Percentiles rank a stretch among this genome's conserved stretches.
These are phyloP conservation scores for Penicillium sp. DNA, from an alignment of 2,329 filamentous ascomycete genomes.

Conservation along the genomic window DNA sequence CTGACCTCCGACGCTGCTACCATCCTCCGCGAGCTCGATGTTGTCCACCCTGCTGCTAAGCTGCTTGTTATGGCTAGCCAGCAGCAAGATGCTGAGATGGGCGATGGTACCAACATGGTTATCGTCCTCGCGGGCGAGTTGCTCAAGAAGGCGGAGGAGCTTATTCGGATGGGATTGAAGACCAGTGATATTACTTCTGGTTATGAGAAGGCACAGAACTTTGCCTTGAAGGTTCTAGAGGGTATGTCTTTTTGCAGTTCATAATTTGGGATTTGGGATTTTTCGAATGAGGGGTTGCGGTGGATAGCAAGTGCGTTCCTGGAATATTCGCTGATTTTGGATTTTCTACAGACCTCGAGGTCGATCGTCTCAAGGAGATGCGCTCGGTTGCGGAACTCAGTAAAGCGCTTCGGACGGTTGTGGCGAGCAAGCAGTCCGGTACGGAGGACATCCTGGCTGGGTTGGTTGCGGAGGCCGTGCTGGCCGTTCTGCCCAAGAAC, in stretches of 20 bases:
- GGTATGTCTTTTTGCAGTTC: constrained; percentile 43
- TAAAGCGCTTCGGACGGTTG: constrained; percentile 93
- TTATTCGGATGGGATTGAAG: constrained; percentile 95
- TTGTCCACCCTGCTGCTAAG: constrained; percentile 97
- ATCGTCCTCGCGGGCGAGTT: constrained; percentile 94
- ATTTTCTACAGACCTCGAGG: constrained; percentile 63
- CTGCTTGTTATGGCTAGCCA: constrained; percentile 97
- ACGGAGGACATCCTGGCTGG: constrained; percentile 84
- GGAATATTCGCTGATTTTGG: neutral
- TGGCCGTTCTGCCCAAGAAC: constrained; percentile 93
- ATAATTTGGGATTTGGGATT: neutral
- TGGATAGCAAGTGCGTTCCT: neutral
- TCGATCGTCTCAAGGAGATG: constrained; percentile 87
- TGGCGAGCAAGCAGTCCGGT: constrained; percentile 95
- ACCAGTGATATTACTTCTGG: constrained; percentile 95
- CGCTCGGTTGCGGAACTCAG: constrained; percentile 76
- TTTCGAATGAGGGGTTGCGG: neutral
- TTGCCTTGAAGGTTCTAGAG: constrained; percentile 80
- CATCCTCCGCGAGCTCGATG: constrained; percentile 94
- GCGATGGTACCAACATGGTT: constrained; percentile 95
- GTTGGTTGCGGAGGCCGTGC: constrained; percentile 78
- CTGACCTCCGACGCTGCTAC: constrained; percentile 96
- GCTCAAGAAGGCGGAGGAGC: constrained; percentile 93
- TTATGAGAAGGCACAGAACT: constrained; percentile 91
- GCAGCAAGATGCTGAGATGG: constrained; percentile 99